phyloP scores from a whole-genome alignment of 768 basidiomycete genomes.

The Leccinum ochraceum region DNA sequence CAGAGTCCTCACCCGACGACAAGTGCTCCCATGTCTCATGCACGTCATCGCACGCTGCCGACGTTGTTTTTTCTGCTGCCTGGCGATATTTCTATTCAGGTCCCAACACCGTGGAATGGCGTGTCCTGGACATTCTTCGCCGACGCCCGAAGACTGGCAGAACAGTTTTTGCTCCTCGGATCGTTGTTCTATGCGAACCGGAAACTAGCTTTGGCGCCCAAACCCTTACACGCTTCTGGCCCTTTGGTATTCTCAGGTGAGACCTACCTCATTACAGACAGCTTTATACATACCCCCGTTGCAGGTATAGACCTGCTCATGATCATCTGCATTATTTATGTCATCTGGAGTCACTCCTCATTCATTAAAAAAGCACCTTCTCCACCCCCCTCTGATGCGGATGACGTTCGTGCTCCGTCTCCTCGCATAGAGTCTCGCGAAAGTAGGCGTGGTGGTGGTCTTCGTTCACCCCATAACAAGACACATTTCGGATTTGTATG shows the following conservation, averaged over 20 bases:
- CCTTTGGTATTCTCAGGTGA: conserved; percentile 56
- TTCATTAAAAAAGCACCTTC: conserved; percentile 32
- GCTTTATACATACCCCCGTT: conserved; percentile 7
- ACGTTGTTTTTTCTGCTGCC: conserved; percentile 45
- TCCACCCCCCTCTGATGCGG: conserved; percentile 18
- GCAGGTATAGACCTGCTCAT: conserved; percentile 62
- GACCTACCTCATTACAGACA: conserved; percentile 8
- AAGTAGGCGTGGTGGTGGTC: conserved; percentile 37
- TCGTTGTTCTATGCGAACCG: conserved; percentile 59
- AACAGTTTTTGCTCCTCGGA: conserved; percentile 63
- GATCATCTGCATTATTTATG: conserved; percentile 57
- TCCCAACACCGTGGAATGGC: conserved; percentile 45
- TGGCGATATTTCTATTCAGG: conserved; percentile 43
- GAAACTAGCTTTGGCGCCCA: conserved; percentile 31
- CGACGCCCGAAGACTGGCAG: conserved; percentile 61
- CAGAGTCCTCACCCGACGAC: conserved; percentile 39
- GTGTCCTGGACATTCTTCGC: conserved; percentile 50
- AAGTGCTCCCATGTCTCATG: conserved; percentile 43
- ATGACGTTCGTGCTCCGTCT: conserved; percentile 31
- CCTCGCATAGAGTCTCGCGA: conserved; percentile 54
- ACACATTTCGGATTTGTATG: conserved; percentile 71
- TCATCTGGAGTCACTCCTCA: conserved; percentile 59
- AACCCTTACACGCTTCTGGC: conserved; percentile 27
- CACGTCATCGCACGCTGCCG: conserved; percentile 39
- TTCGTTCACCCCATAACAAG: conserved; percentile 37